Conservation (phyloP, 257 asterid species). For the Scutellaria galericulata region DNA sequence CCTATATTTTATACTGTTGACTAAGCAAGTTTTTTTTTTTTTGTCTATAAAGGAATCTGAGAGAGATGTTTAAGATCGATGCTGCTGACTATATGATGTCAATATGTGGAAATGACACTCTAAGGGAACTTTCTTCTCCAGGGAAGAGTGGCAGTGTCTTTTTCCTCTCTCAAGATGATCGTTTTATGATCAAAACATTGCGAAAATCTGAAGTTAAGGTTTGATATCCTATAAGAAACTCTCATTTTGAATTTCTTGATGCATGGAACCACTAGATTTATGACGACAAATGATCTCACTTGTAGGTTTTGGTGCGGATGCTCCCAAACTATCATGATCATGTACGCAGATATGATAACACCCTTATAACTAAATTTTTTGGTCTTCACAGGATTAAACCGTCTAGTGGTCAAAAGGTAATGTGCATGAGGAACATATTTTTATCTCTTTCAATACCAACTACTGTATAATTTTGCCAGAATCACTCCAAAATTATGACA, state of each 20-base stretch:
- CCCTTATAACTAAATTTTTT: slow-evolving; percentile 91
- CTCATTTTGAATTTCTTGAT: slow-evolving; percentile 28
- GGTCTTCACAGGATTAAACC: slow-evolving; percentile 99
- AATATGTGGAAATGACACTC: slow-evolving; percentile 95
- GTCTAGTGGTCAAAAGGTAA: slow-evolving; percentile 95
- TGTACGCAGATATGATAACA: slow-evolving; percentile 78
- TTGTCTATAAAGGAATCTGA: slow-evolving; percentile 65
- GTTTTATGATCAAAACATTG: slow-evolving; percentile 95
- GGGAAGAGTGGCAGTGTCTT: slow-evolving; percentile 99
- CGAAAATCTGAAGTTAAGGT: slow-evolving; percentile 98
- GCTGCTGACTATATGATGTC: slow-evolving; percentile 99
- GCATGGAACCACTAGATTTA: slow-evolving; percentile 22
- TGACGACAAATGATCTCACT: slow-evolving; percentile 34
- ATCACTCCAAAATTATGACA: neutral
- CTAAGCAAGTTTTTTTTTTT: slow-evolving; percentile 27
- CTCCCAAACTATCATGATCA: slow-evolving; percentile 89
- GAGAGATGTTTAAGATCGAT: slow-evolving; percentile 94
- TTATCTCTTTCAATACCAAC: neutral
- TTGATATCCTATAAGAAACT: slow-evolving; percentile 35
- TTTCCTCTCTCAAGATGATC: slow-evolving; percentile 94
- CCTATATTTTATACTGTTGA: neutral
- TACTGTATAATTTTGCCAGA: neutral
- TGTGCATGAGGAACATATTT: neutral
- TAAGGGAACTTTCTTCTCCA: slow-evolving; percentile 97
- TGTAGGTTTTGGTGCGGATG: slow-evolving; percentile 91